Conservation (phyloP, 768 basidiomycete genomes). For the Dioszegia aurantiaca region DNA sequence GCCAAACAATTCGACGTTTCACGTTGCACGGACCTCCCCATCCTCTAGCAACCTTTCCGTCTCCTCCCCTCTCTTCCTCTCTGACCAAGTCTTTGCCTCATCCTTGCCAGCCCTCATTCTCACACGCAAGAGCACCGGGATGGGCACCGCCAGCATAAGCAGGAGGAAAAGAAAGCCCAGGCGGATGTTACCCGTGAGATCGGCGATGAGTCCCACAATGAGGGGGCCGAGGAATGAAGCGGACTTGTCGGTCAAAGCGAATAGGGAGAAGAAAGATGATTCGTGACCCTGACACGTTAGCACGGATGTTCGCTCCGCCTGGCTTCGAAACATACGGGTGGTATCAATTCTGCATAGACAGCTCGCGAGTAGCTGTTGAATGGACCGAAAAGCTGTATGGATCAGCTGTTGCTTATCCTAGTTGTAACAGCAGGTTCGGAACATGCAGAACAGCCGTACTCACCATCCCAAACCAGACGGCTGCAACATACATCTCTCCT, state of each 20-base stretch:
- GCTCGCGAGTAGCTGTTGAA: constrained; percentile 88
- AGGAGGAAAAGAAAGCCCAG: constrained; percentile 86
- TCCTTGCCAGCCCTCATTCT: constrained; percentile 65
- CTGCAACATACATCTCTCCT: constrained; percentile 79
- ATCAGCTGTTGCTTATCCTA: constrained; percentile 46
- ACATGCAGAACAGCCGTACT: no score
- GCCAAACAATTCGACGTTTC: background rate
- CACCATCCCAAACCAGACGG: constrained; percentile 71
- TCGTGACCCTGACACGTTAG: constrained; percentile 62
- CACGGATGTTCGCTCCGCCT: background rate
- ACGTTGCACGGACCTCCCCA: background rate
- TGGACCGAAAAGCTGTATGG: constrained; percentile 72
- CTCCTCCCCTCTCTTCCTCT: constrained; percentile 1
- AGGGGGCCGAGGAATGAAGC: constrained; percentile 89
- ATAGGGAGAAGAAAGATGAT: constrained; percentile 80
- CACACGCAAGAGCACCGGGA: constrained; percentile 71
- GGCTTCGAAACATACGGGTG: constrained; percentile 53
- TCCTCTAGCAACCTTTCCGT: background rate
- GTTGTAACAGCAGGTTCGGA: no score
- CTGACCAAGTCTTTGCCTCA: constrained; percentile 55
- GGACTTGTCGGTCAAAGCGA: constrained; percentile 81
- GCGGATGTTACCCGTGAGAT: constrained; percentile 85
- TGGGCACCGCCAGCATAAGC: constrained; percentile 71
- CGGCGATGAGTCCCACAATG: constrained; percentile 81
- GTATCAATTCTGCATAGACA: constrained; percentile 80